Conservation (phyloP, 495 filamentous ascomycete genomes). For the Hypoxylon rickii region DNA sequence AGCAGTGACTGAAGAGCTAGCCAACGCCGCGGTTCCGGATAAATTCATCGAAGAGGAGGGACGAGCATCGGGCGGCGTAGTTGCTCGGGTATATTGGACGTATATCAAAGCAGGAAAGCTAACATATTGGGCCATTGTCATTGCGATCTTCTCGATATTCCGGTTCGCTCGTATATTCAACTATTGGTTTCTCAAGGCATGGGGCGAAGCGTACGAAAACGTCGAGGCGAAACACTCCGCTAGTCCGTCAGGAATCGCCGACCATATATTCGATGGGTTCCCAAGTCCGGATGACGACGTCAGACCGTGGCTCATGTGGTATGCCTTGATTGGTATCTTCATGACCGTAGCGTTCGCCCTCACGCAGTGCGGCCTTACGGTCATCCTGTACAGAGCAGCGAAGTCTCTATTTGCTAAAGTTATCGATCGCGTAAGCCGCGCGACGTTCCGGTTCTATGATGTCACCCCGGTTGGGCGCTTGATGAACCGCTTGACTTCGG, state of each 20-base stretch:
- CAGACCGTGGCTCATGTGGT: conserved; percentile 71
- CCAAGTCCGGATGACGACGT: conserved; percentile 71
- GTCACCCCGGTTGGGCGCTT: conserved; percentile 80
- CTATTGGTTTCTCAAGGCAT: conserved; percentile 82
- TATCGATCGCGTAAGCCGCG: conserved; percentile 70
- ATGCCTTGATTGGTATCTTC: conserved; percentile 62
- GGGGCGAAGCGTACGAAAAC: conserved; percentile 72
- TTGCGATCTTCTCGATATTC: conserved; percentile 61
- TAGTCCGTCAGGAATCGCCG: conserved; percentile 13
- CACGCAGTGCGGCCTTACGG: conserved; percentile 63
- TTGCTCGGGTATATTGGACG: conserved; percentile 75
- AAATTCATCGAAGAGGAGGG: conserved; percentile 85
- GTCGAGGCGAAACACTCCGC: background rate
- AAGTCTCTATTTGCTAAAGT: conserved; percentile 70
- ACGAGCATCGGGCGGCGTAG: conserved; percentile 74
- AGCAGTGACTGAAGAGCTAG: conserved; percentile 45
- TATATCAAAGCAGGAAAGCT: conserved; percentile 79
- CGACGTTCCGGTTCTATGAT: conserved; percentile 87
- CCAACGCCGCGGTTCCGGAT: conserved; percentile 61
- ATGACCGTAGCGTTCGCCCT: conserved; percentile 60
- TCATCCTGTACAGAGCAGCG: conserved; percentile 77
- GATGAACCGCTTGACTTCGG: conserved; percentile 85
- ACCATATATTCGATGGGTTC: conserved; percentile 54
- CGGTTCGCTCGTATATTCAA: conserved; percentile 64
- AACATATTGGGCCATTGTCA: conserved; percentile 68